phyloP scores from a whole-genome alignment of 148 eudicot species.

The Silene conica region DNA sequence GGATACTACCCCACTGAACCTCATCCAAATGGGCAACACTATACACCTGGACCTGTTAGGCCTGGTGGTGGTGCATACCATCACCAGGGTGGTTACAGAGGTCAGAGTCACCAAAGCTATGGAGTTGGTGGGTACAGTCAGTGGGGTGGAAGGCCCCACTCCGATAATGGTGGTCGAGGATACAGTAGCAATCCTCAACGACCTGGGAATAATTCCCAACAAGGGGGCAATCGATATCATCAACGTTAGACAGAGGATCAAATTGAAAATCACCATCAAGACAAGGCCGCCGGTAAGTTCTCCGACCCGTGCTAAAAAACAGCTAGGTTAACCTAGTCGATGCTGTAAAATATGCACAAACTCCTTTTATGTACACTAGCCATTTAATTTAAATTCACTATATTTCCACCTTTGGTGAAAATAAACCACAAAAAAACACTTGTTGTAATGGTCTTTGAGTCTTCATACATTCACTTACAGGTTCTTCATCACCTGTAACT shows the following conservation, averaged over 20 bases:
- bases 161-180: slow-evolving; percentile 35
- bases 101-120: slow-evolving; percentile 32
- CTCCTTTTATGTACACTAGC: neutral
- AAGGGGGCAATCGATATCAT: neutral
- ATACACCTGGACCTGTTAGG: slow-evolving; percentile 23
- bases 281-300: slow-evolving; percentile 32
- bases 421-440: neutral
- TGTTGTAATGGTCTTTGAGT: too few relatives aligned
- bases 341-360: slow-evolving; percentile 17
- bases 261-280: too few relatives aligned
- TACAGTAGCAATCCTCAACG: slow-evolving; percentile 16
- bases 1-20: slow-evolving; percentile 27
- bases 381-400: neutral
- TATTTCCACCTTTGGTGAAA: neutral
- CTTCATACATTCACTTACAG: neutral
- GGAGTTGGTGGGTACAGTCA: slow-evolving; percentile 37
- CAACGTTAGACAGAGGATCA: too few relatives aligned
- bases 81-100: slow-evolving; percentile 7
- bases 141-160: slow-evolving; percentile 40
- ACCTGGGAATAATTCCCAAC: slow-evolving; percentile 32
- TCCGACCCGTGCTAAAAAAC: neutral
- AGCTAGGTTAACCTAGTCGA: slow-evolving; percentile 2
- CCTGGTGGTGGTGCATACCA: slow-evolving; percentile 28
- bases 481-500: neutral
- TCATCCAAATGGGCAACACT: slow-evolving; percentile 16